Evolutionary conservation across 2,329 filamentous ascomycete species (phyloP).

Genomic region (Colletotrichum camelliae): DNA sequence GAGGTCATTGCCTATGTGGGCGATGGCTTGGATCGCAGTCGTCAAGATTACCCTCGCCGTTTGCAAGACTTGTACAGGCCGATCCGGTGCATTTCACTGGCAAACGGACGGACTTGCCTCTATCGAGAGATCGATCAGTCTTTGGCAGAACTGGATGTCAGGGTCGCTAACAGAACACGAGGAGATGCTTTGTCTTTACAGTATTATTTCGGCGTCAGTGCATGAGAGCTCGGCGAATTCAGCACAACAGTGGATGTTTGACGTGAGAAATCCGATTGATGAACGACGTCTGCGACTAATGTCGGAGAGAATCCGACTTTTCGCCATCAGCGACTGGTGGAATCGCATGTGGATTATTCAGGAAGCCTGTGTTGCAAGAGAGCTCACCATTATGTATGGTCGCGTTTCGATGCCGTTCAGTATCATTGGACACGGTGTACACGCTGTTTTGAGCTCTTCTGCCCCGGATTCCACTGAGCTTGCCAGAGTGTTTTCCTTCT

Average conservation of each 20-base stretch:
- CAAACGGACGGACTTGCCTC: background rate
- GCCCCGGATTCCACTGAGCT: background rate
- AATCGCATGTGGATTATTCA: conserved; percentile 24
- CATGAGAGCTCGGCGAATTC: background rate
- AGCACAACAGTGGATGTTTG: background rate
- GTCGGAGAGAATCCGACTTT: background rate
- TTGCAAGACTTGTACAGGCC: background rate
- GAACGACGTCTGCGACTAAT: background rate
- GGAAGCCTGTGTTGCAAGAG: conserved; percentile 18
- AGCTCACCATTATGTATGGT: conserved; percentile 5
- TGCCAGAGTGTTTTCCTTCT: background rate
- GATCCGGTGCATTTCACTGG: background rate
- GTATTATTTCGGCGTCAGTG: background rate
- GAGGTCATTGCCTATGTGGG: conserved; percentile 7
- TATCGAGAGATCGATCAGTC: background rate
- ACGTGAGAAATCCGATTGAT: background rate
- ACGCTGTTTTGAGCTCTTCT: background rate
- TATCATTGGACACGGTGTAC: background rate
- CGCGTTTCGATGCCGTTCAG: background rate
- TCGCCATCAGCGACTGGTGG: conserved; percentile 15
- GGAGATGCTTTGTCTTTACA: background rate
- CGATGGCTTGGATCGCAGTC: conserved; percentile 14
- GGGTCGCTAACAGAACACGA: background rate
- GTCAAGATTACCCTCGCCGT: background rate
- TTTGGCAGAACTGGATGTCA: background rate